Base-by-base conservation (phyloP, 2,329 filamentous ascomycete genomes). In the Neofusicoccum umdonicola region DNA sequence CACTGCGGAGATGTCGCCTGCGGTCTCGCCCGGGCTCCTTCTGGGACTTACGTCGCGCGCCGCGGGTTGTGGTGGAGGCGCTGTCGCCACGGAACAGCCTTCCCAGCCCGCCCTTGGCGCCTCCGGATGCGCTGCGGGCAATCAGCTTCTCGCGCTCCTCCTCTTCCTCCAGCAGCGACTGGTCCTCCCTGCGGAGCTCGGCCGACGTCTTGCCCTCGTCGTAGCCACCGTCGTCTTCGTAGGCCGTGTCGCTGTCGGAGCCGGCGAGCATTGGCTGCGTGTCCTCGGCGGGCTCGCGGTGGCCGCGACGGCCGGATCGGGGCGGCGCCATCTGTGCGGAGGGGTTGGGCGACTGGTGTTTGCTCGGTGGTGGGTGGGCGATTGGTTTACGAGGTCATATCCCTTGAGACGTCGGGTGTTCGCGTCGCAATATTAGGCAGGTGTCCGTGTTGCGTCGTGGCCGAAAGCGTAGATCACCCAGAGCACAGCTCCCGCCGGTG, bases 261-360 rank as follows among this genome's bases (percentile, higher is more conserved):
- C 72, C 71, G n/a, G 73, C 73, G 58, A 68, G 71, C 51, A 69
- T 66, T 9, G 69, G 64, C 69, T 71, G 52, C 45, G 67, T 22
- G 64, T 68, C 64, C 73, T 72, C 31, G 69, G 71, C 52, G 27
- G 27, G 27, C 66, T 69, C 57, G 97, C 93, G 11, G 93, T 93
- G 77, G 93, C 97, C 7, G 90, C 93, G 22, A 91, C 91, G 5
- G 96, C 92, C 0, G 93, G 93, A 74, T 94, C 96, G 1, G 91
- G 92, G 76, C 96, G 58, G 45, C 12, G 58, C 58, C 58, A 52
- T 50, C 34, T 45, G 8, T 31, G 31, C n/a, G 27, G 45, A 9
- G 51, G 9, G 45, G 12, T 7, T 1, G 34, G 57, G 27, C 19
- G 27, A 31, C 7, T 31, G 27, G 27, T 31, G 27, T 4, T 31